Conservation (phyloP, 2,329 filamentous ascomycete species). For the Neopestalotiopsis rosae region DNA sequence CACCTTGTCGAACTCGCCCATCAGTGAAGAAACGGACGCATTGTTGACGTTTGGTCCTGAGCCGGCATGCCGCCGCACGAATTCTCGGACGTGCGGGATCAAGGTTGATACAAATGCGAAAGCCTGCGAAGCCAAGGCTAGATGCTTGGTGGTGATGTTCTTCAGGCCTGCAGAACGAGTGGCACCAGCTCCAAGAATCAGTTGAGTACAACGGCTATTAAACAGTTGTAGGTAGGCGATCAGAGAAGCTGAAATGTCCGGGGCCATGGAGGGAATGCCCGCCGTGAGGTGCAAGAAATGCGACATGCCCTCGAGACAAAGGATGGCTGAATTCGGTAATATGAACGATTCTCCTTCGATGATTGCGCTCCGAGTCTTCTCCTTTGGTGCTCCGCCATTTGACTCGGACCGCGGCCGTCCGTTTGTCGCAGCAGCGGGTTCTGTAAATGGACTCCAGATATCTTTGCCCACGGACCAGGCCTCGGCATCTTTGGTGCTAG, state of each 20-base stretch:
- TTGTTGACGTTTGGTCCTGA: constrained; percentile 46
- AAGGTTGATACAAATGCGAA: constrained; percentile 86
- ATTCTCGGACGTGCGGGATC: constrained; percentile 90
- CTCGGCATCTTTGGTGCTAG: constrained; percentile 72
- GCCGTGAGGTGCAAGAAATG: constrained; percentile 83
- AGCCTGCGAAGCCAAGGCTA: constrained; percentile 89
- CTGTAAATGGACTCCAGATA: constrained; percentile 59
- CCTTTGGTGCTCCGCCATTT: constrained; percentile 57
- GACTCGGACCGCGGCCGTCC: constrained; percentile 44
- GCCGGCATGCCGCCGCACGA: constrained; percentile 77
- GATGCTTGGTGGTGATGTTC: constrained; percentile 95
- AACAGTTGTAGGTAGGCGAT: constrained; percentile 90
- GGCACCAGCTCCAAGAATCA: constrained; percentile 93
- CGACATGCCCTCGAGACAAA: constrained; percentile 81
- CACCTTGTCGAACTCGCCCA: constrained; percentile 88
- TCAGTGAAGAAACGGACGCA: constrained; percentile 60
- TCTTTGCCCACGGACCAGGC: constrained; percentile 68
- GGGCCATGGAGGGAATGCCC: constrained; percentile 86
- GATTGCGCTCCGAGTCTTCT: constrained; percentile 72
- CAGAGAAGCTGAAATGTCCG: constrained; percentile 79
- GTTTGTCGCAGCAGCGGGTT: constrained; percentile 41
- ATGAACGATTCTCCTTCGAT: constrained; percentile 88
- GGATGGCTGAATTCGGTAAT: constrained; percentile 81
- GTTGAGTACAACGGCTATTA: constrained; percentile 94
- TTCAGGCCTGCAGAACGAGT: constrained; percentile 87